Base-by-base conservation (phyloP, 306 rosid genomes). In the Alnus rubra region DNA sequence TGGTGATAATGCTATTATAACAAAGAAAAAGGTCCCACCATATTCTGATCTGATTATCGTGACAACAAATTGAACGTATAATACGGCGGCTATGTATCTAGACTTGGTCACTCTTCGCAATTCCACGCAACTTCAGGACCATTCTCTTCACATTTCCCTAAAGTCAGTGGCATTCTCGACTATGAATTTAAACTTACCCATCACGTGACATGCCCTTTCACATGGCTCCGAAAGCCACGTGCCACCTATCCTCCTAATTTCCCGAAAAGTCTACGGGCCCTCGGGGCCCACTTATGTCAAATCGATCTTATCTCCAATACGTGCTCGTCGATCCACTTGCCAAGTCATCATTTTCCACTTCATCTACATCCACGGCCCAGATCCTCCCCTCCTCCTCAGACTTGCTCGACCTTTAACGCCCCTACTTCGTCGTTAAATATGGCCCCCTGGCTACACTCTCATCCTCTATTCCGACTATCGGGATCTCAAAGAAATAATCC, bases 321-420 rank as follows among this genome's bases (percentile, higher is more conserved):
- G 86, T 69, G 84, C 78, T 73, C 16, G 0, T 74, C 79, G 82
- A 89, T 85, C 87, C 79, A 83, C 59, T 49, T 54, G 86, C 87
- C 94, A 90, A 84, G 81, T 84, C 89, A 85, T 4, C 4, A 0
- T 0, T 9, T 8, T 35, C 79, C 37, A 60, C 1, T 12, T 0
- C 73, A 35, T 80, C 9, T 1, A 0, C 18, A 62, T 59, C 45
- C 3, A 87, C 92, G 96, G 84, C 4, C 0, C 2, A 78, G 84
- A 89, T 85, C 64, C 1, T 3, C 52, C 64, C 3, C 64, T 4
- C 9, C 33, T 5, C 80, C 44, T 10, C 14, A 23, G 16, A 93
- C 82, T 76, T 88, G 92, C 53, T 88, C 98, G 92, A 83, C 13
- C 70, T 82, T 86, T 91, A 88, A 88, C 88, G 58, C 83, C 75